phyloP scores from a whole-genome alignment of 2,329 filamentous ascomycete genomes.

The Dichotomopilus funicola region DNA sequence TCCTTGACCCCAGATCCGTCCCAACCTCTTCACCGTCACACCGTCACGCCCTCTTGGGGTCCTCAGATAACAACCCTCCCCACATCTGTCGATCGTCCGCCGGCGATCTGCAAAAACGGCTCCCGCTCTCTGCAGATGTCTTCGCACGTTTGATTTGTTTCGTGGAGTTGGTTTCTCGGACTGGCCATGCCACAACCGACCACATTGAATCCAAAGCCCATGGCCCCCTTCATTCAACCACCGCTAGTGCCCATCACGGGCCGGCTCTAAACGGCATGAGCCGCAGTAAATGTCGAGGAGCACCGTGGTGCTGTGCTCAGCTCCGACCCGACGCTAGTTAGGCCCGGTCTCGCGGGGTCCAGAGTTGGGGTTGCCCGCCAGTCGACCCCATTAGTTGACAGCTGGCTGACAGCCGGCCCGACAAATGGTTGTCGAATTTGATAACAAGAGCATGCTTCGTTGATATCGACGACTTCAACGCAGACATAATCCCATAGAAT shows the following conservation, averaged over 20 bases:
- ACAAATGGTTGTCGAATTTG: not conserved
- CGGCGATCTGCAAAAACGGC: too few relatives aligned
- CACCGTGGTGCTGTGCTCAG: not conserved
- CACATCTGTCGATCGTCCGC: too few relatives aligned
- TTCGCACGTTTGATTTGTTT: not conserved
- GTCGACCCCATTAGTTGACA: not conserved
- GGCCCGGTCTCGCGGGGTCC: not conserved
- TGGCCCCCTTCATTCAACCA: not conserved
- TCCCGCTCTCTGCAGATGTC: too few relatives aligned
- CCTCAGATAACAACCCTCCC: too few relatives aligned
- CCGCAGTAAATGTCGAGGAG: not conserved
- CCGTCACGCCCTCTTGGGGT: too few relatives aligned
- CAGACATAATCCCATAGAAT: conserved; percentile 61
- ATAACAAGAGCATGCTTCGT: not conserved
- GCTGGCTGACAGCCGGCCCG: not conserved
- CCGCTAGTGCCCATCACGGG: not conserved
- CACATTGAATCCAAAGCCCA: not conserved
- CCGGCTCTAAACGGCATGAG: conserved; percentile 10
- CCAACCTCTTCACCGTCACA: too few relatives aligned
- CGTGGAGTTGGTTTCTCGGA: not conserved
- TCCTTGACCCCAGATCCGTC: too few relatives aligned
- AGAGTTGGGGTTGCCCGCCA: not conserved
- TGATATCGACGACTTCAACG: conserved; percentile 32
- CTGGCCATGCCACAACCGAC: not conserved
- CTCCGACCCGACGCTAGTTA: not conserved